Base-by-base conservation (phyloP, 805 yeast species). In the Lachancea meyersii region DNA sequence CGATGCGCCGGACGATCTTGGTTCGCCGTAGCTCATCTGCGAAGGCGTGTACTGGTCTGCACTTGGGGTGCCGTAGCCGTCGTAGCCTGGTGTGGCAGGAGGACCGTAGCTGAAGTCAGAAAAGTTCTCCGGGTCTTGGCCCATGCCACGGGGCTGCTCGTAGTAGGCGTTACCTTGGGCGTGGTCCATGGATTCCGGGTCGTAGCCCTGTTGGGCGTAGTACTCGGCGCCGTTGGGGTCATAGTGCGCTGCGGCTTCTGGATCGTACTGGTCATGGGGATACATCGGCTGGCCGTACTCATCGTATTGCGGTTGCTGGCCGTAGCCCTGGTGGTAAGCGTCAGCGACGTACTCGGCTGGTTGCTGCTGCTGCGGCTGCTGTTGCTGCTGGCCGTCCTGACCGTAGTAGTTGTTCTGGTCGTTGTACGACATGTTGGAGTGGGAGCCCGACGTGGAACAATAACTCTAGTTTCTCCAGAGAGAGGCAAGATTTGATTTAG, bases 1-100 rank as follows among this genome's bases (percentile, higher is more conserved):
- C 1, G 96, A 86, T 33, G 96, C 86, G 48, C 97, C 97, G 10
- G 94, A 81, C 1, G 93, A 83, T 58, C 93, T 77, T 59, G 83
- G 83, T 32, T 60, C 89, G 50, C 85, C 93, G 58, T 82, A 88
- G 58, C 86, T 79, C 81, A 83, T 79, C 64, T 85, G 93, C 4
- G 95, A 86, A 20, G 94, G 89, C 35, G 93, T 82, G 61, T 81
- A 80, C 54, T 80, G 86, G 28, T 83, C 76, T 26, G 71, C 85
- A 57, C 79, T 80, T 7, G 85, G 80, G 43, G 82, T 76, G 39
- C 86, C 87, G 37, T 55, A 80, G 22, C 49, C 47, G 22, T 51
- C 57, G 32, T 55, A 86, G 51, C 84, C 87, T 22, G 81, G 76
- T 34, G 71, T 70, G 27, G 69, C 70, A 43, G 73, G 75, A 19